Base-by-base conservation (phyloP, 2,329 filamentous ascomycete genomes). In the Exophiala oligosperma region DNA sequence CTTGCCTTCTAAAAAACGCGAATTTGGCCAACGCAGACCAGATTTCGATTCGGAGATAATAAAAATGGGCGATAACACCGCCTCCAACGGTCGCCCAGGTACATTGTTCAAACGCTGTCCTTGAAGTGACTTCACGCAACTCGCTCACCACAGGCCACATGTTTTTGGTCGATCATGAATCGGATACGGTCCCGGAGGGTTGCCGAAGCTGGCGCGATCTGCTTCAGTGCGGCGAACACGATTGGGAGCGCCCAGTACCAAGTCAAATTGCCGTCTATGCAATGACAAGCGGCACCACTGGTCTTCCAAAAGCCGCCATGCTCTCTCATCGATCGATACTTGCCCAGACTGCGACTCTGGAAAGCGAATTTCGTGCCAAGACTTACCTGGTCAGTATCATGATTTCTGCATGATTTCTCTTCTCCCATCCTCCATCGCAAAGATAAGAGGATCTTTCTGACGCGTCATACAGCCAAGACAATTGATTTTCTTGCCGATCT, bases 231-330 rank as follows among this genome's bases (percentile, higher is more conserved):
- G 21, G 43, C 43, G 76, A 81, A 59, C 64, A 71, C 7, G 73
- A 77, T 70, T 84, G 77, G 80, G 63, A 28, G 7, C 32, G 73
- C 64, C 73, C 68, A 62, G 85, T 76, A 3, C 72, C 71, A 11
- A 83, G 73, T 24, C 79, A 68, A 63, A 74, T 75, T 64, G 71
- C 75, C 3, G 40, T 56, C 24, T 59, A 65, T 57, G 51, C 56
- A 54, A 84, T 84, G 62, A 84, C 79, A 61, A 83, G 79, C 53
- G 84, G 84, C 0, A 87, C 84, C 0, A 86, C 84, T 0, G 83
- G 83, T 1, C 69, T 85, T 1, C 84, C 84, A 0, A 87, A 87
- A 65, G 83, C 81, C 0, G 80, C 81, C 24, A 77, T 79, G 61
- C 77, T 86, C 50, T 81, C 81, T 1, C 85, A 88, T 67, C 72